Evolutionary conservation across 129 eudicot species (phyloP).

Genomic region (Lactuca sativa): DNA sequence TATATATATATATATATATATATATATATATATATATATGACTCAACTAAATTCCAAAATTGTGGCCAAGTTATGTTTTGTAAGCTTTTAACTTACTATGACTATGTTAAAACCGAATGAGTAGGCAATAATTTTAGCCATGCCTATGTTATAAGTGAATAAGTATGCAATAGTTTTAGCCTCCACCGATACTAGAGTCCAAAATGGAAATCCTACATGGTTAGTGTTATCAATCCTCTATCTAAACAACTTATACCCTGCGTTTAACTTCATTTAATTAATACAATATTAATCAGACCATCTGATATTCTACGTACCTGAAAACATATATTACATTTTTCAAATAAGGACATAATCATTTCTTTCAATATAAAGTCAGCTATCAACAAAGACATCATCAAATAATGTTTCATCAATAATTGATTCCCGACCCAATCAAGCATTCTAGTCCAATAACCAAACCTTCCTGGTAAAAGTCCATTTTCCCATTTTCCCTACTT

Average conservation of each 20-base stretch:
- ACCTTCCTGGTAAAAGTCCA: too few species aligned
- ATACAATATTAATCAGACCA: neutral
- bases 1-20: too few species aligned
- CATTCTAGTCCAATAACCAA: too few species aligned
- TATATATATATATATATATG: too few species aligned
- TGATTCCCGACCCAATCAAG: too few species aligned
- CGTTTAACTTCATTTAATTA: neutral
- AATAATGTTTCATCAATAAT: too few species aligned
- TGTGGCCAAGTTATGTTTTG: neutral
- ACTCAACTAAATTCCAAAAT: neutral
- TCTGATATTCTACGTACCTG: conserved; percentile 8
- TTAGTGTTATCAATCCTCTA: neutral
- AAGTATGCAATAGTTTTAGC: neutral
- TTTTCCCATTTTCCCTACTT: too few species aligned
- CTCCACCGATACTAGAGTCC: neutral
- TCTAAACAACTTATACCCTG: neutral
- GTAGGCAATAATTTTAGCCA: too few species aligned
- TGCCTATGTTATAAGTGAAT: too few species aligned
- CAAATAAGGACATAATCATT: neutral
- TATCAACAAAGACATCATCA: too few species aligned
- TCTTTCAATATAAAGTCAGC: conserved; percentile 8
- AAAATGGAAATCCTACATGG: neutral
- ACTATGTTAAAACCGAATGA: neutral
- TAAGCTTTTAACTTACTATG: neutral
- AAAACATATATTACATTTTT: neutral